Evolutionary conservation across 1,284 basidiomycete species (phyloP), one percentile per base, ranked within the genome.

Genomic region (Porodaedalea pini): DNA sequence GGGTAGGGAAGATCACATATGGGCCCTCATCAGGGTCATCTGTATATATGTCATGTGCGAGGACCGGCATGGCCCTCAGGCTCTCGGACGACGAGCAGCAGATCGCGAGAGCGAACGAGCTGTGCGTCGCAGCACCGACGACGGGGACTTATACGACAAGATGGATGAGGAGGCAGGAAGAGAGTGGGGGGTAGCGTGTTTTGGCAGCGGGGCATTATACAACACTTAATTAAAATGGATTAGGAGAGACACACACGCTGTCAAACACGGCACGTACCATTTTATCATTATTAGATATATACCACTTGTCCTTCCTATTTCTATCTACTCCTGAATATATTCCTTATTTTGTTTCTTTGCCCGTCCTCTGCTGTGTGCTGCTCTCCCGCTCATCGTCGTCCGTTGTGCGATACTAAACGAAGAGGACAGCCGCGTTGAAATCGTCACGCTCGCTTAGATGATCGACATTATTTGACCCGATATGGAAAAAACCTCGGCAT

Each of bases 1-100:
- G 58, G 31, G 54, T 56, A 13, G 58, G 58, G 34, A 59, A 59
- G 19, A 59, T 52, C 29, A 56, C 49, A 44, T 32, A 59, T 23
- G 58, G 54, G 10, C 58, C 58, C 27, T 43, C 49, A 15, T 32
- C 39, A 17, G 58, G 40, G 23, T 59, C 47, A 40, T 59, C 32
- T 13, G 58, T 56, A 32, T 59, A 59, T 19, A 53, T 51, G 21
- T 53, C 41, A 48, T 58, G 56, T 10, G 56, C 56, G 21, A 58
- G 41, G 40, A 45, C 56, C 31, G 51, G 50, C 56, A 58, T 58
- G 23, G 49, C 36, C 41, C 27, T n/a, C n/a, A n/a, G n/a, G n/a
- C n/a, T n/a, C 15, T 47, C 37, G 17, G 27, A 37, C 7, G 39
- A 13, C 17, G 8, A 21, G 6, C 11, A 37, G 32, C 27, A 52